Base-by-base conservation (phyloP, 148 eudicot species). In the Silene conica region DNA sequence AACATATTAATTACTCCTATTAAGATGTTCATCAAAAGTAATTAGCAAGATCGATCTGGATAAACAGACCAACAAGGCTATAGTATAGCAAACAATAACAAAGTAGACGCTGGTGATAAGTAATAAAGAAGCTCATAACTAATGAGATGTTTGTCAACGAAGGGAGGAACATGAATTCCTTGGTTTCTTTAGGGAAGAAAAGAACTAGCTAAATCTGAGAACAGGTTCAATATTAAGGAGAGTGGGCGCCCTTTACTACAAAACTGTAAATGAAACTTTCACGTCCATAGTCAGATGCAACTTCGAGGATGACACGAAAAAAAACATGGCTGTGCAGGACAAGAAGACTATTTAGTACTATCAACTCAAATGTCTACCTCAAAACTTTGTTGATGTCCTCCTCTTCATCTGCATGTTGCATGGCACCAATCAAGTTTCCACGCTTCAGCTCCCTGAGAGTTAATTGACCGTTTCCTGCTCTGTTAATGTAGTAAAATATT, bases 341-440 rank as follows among this genome's bases (percentile, higher is more conserved):
- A 75, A 57, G 4, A 18, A 23, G 23, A 62, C 16, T n/a, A 3
- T 52, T 19, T 9, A 5, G 43, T 19, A 7, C 9, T 25, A 31
- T 71, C 67, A 64, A 50, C 55, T 45, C 21, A 31, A 31, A 72
- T 57, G 57, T 64, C 63, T 87, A 94, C 98, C 97, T 87, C 73
- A 94, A 75, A 55, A 94, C 98, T 86, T 94, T 94, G 84, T 94
- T 94, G 56, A 94, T 94, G 76, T 94, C 98, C 80, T 94, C 98
- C 84, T 91, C 98, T 73, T 94, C 98, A 78, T 94, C 98, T 55
- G 97, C 97, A 87, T 91, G 98, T 78, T 87, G 97, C 97, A 94
- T 91, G 73, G 97, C 97, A 86, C 87, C 85, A 82, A 94, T 72
- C 73, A 94, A 79, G 78, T 94, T 84, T 73, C 97, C 93, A 73